Evolutionary conservation across 2,329 filamentous ascomycete genomes (phyloP).

Genomic region (Gaeumannomyces sp.): DNA sequence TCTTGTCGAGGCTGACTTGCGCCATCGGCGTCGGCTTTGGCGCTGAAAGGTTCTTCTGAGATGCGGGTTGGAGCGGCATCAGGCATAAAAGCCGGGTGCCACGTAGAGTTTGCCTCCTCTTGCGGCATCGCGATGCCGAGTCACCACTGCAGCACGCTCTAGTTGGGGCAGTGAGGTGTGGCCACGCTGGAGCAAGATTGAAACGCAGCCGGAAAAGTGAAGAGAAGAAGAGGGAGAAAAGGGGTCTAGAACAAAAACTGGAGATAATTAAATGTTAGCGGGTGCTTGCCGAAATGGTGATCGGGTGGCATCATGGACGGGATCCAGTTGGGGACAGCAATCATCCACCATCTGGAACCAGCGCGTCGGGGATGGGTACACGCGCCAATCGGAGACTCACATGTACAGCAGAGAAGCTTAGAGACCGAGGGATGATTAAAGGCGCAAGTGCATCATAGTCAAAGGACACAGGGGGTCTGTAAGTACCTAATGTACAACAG

Average conservation of each 20-base stretch:
- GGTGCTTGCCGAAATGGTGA: constrained; percentile 8
- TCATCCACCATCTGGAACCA: not conserved
- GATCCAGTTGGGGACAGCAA: not conserved
- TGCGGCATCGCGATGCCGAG: constrained; percentile 31
- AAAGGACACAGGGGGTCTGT: not conserved
- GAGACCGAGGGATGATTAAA: not conserved
- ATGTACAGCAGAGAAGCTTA: constrained; percentile 7
- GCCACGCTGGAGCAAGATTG: not conserved
- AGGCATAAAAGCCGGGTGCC: constrained; percentile 48
- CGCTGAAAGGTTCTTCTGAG: not conserved
- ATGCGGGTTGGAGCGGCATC: constrained; percentile 26
- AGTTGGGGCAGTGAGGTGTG: not conserved
- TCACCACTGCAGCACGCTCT: not conserved
- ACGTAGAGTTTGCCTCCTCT: constrained; percentile 36
- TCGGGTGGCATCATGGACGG: not conserved
- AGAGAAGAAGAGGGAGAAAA: constrained; percentile 9
- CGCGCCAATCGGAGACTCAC: constrained; percentile 6
- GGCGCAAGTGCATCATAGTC: not conserved
- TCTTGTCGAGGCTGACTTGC: not conserved
- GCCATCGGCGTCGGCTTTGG: not conserved
- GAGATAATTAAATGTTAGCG: constrained; percentile 7
- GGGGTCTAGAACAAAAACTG: constrained; percentile 12
- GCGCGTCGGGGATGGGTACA: not conserved
- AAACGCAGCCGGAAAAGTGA: not conserved
- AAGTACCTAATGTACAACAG: not conserved